Evolutionary conservation across 2,329 filamentous ascomycete genomes (phyloP).

Genomic region (Arachnomyces sp.): DNA sequence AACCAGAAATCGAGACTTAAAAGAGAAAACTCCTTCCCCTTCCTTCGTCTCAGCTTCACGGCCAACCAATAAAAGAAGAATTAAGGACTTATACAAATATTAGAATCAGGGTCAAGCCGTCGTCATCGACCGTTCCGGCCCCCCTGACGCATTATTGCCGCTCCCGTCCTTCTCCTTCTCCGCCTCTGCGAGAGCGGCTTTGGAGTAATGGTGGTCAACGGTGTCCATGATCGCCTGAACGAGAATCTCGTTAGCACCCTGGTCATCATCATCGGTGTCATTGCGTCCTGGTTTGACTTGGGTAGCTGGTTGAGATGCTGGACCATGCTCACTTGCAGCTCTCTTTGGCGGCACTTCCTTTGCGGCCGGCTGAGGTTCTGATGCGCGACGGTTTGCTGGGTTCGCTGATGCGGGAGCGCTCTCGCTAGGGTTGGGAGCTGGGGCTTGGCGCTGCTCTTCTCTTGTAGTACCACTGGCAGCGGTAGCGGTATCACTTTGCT

Average conservation of each 20-base stretch:
- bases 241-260: conserved; percentile 32
- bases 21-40: too few relatives aligned
- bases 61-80: conserved; percentile 10
- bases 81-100: too few relatives aligned
- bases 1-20: too few relatives aligned
- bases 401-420: conserved; percentile 4
- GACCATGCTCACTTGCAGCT: conserved; percentile 28
- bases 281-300: conserved; percentile 14
- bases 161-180: conserved; percentile 12
- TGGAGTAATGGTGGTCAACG: conserved; percentile 29
- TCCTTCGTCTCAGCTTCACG: too few relatives aligned
- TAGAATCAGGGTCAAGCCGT: conserved; percentile 7
- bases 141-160: conserved; percentile 8
- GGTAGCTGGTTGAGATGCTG: conserved; percentile 14
- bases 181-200: conserved; percentile 25
- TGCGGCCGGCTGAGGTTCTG: conserved; percentile 14
- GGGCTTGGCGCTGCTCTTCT: neutral
- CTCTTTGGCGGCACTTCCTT: conserved; percentile 26
- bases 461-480: conserved; percentile 5
- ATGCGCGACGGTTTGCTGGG: conserved; percentile 11
- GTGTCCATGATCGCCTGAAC: conserved; percentile 38
- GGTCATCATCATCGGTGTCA: conserved; percentile 26
- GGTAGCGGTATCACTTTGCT: conserved; percentile 8
- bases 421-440: neutral
- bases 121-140: conserved; percentile 6